Evolutionary conservation across 163 green algal species (phyloP).

Genomic region (Scenedesmus sp.): DNA sequence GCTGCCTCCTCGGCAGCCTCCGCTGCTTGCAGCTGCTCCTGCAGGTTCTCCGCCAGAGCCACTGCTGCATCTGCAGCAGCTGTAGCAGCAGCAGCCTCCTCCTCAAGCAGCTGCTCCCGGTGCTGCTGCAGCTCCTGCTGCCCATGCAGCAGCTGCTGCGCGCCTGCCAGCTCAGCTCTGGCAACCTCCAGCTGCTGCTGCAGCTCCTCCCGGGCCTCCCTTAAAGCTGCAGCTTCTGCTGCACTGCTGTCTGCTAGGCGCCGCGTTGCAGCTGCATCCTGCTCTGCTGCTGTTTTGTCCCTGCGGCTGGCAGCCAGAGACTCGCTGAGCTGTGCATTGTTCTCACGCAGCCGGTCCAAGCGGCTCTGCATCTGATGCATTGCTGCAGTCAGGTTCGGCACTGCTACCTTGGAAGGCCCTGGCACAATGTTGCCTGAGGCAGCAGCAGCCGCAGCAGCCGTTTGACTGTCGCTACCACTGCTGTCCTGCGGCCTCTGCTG

Average conservation of each 20-base stretch:
- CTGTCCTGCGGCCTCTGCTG: not conserved
- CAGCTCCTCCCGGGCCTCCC: not conserved
- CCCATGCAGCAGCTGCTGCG: not conserved
- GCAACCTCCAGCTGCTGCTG: conserved; percentile 12
- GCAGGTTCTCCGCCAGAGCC: not conserved
- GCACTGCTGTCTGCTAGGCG: not conserved
- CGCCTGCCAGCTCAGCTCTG: not conserved
- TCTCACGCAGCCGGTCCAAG: not conserved
- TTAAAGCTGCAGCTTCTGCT: not conserved
- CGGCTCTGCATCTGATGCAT: conserved; percentile 16
- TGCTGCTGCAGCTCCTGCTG: not conserved
- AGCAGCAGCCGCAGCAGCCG: not conserved
- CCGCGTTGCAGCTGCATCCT: conserved; percentile 6
- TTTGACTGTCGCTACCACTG: not conserved
- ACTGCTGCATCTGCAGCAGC: not conserved
- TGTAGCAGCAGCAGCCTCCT: not conserved
- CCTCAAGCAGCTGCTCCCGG: not conserved
- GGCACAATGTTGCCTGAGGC: not conserved
- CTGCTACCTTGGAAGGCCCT: not conserved
- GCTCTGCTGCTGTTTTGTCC: conserved; percentile 10
- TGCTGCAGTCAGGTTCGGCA: not conserved
- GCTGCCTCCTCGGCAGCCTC: not conserved
- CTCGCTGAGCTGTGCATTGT: not conserved
- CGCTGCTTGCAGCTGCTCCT: conserved; percentile 5
- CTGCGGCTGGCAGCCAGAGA: not conserved